Evolutionary conservation across 345 rosid species (phyloP).

Genomic region (Euphorbia tirucalli): DNA sequence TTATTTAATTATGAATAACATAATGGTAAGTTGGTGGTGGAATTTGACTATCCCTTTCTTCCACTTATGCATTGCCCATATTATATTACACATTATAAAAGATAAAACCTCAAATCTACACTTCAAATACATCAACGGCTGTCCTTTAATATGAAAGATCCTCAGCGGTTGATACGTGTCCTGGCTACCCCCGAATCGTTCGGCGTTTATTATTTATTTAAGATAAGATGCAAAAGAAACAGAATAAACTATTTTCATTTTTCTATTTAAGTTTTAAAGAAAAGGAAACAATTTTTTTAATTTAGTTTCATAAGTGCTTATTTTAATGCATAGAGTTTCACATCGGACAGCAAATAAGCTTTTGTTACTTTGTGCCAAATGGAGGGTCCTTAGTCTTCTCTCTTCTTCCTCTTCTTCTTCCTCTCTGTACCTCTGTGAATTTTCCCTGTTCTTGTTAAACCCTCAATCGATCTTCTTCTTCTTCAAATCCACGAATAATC

Average conservation of each 20-base stretch:
- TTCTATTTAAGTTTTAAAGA: neutral
- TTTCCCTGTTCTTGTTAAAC: neutral
- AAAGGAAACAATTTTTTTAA: neutral
- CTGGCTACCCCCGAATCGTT: slow-evolving; percentile 4
- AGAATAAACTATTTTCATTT: neutral
- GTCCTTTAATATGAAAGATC: neutral
- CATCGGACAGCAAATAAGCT: slow-evolving; percentile 43
- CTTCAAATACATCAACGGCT: slow-evolving; percentile 18
- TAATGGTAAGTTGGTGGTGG: neutral
- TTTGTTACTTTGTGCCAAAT: slow-evolving; percentile 29
- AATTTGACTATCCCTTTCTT: slow-evolving; percentile 5
- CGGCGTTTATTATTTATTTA: slow-evolving; percentile 12
- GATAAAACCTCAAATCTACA: too few species aligned
- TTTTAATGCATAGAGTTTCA: slow-evolving; percentile 52
- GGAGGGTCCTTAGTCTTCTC: slow-evolving; percentile 29
- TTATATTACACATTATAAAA: too few species aligned
- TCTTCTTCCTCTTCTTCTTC: slow-evolving; percentile 9
- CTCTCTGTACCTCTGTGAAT: slow-evolving; percentile 8
- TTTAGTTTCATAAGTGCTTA: slow-evolving; percentile 1
- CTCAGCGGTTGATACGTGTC: neutral
- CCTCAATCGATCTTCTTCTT: slow-evolving; percentile 11
- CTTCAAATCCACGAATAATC: slow-evolving; percentile 14
- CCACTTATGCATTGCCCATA: neutral
- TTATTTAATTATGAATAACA: neutral
- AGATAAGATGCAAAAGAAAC: neutral